Evolutionary conservation across 345 rosid species (phyloP), one percentile per base, ranked within the genome.

Genomic region (Eutrema japonicum): DNA sequence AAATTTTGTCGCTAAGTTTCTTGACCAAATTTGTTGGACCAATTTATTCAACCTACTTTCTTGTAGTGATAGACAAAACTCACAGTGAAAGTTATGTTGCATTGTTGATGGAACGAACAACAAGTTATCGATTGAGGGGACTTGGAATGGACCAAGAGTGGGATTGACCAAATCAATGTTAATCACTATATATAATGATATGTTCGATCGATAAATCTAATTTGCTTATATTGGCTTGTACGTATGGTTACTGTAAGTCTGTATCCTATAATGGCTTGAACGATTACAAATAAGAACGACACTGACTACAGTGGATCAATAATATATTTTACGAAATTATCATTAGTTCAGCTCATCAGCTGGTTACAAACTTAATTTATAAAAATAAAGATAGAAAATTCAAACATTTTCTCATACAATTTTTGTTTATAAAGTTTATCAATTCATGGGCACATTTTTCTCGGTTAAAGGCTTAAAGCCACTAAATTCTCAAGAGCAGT

Each of bases 61-160:
- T 18, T 18, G 22, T 18, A 18, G 22, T 18, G 22, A 18, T 18
- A 18, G 22, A 18, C 22, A 32, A 13, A 52, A 53, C 38, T 54
- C 59, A 54, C 22, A 3, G 40, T 13, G 40, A 32, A 54, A 54
- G 22, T 54, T 54, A 32, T 54, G 59, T 54, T 32, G 59, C 59
- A 18, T 32, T 53, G 10, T 53, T 30, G 58, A 53, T 12, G 38
- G 35, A 30, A 30, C 5, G 13, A 30, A 30, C 38, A 2, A 18
- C 37, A 53, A 12, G 5, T 30, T 53, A 53, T 30, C 7, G 58
- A 53, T 53, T 53, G 14, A 4, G 57, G 3, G 16, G 37, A 29
- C 57, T 30, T 53, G 57, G 16, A 53, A 12, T 53, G n/a, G 58
- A 53, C 16, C 16, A 30, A 53, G 37, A 29, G 16, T 53, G 10